A percentile compares a stretch with the other conserved stretches of the same genome.
phyloP scores from a whole-genome alignment of 768 basidiomycete genomes.

The Mycena alexandri region DNA sequence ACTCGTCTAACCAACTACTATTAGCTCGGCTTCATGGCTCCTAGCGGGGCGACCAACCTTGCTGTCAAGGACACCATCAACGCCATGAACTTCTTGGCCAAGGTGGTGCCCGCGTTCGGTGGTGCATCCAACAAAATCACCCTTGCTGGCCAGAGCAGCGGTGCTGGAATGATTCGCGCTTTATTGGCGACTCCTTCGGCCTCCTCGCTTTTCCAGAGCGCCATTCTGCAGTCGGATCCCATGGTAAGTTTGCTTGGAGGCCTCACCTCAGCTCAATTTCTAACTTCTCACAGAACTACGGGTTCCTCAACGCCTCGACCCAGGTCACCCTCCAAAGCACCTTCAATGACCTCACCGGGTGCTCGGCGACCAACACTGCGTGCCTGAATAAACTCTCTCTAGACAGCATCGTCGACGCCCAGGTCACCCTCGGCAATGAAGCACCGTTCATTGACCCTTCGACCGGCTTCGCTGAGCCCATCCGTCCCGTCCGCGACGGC shows the following conservation, averaged over 20 bases:
- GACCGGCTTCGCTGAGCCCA: slow-evolving; percentile 66
- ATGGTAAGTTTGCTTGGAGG: slow-evolving; percentile 64
- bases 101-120: slow-evolving; percentile 72
- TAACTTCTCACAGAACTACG: slow-evolving; percentile 67
- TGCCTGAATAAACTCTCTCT: slow-evolving; percentile 68
- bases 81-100: slow-evolving; percentile 72
- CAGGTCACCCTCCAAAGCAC: slow-evolving; percentile 66
- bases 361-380: slow-evolving; percentile 56
- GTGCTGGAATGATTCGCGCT: slow-evolving; percentile 82
- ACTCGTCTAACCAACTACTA: slow-evolving; percentile 24
- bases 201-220: slow-evolving; percentile 77
- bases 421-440: slow-evolving; percentile 58
- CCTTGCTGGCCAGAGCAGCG: slow-evolving; percentile 86
- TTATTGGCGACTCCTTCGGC: slow-evolving; percentile 81
- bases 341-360: slow-evolving; percentile 64
- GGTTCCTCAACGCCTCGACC: slow-evolving; percentile 68
- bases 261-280: slow-evolving; percentile 19
- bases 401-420: slow-evolving; percentile 65
- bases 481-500: slow-evolving; percentile 79
- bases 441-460: slow-evolving; percentile 63
- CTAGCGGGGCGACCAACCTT: slow-evolving; percentile 77
- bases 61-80: slow-evolving; percentile 78
- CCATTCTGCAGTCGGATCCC: slow-evolving; percentile 89
- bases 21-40: slow-evolving; percentile 82
- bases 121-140: slow-evolving; percentile 77